phyloP scores from a whole-genome alignment of 2,329 filamentous ascomycete species.

The Ophiobolus disseminans region DNA sequence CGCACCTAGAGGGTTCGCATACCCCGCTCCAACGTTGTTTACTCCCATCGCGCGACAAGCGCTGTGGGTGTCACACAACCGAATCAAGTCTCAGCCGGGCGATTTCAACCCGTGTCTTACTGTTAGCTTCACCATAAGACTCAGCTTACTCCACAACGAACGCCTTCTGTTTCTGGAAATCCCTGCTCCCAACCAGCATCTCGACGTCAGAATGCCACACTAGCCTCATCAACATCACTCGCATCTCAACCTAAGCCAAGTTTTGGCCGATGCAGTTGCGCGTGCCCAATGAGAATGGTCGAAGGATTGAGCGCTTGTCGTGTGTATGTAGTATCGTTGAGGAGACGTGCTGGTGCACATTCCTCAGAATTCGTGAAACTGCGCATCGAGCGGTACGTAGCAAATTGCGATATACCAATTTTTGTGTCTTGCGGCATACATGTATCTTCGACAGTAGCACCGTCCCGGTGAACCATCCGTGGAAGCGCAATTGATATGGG shows the following conservation, averaged over 20 bases:
- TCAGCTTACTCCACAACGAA: constrained; percentile 40
- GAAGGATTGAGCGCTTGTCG: constrained; percentile 40
- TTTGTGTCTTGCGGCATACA: constrained; percentile 16
- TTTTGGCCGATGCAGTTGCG: constrained; percentile 29
- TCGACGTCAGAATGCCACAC: constrained; percentile 47
- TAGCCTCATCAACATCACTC: constrained; percentile 41
- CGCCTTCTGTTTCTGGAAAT: constrained; percentile 35
- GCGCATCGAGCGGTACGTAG: constrained; percentile 1
- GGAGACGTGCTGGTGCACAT: constrained; percentile 24
- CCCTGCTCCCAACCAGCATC: constrained; percentile 22
- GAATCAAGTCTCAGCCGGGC: not conserved
- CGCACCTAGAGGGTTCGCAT: too few species aligned
- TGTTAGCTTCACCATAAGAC: constrained; percentile 27
- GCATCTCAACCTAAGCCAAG: constrained; percentile 42
- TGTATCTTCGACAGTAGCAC: constrained; percentile 16
- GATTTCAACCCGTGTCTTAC: too few species aligned
- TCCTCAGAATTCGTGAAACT: constrained; percentile 20
- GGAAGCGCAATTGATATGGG: constrained; percentile 19
- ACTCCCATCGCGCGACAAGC: not conserved
- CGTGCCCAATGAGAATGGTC: constrained; percentile 26
- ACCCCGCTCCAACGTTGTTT: too few species aligned
- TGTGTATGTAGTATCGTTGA: constrained; percentile 24
- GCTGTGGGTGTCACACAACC: not conserved
- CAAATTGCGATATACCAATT: constrained; percentile 22
- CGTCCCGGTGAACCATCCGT: constrained; percentile 10